A percentile compares a stretch with the other conserved stretches of the same genome.
Conservation (phyloP, 2,329 filamentous ascomycete species). For the Diplodia intermedia region DNA sequence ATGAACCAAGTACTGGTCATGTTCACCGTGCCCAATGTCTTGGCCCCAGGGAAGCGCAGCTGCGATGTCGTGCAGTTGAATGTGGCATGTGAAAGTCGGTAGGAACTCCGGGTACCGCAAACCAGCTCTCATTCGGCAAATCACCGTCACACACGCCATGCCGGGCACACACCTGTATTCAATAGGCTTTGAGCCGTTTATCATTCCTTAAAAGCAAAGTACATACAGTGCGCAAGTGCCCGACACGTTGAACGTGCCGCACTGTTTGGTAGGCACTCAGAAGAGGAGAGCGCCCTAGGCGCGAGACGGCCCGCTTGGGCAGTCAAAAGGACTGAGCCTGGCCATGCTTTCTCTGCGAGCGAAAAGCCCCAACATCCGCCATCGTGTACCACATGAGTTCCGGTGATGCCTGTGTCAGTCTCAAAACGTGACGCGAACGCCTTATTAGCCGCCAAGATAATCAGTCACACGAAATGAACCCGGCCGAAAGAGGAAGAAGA, state of each 20-base stretch:
- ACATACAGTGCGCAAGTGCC: constrained; percentile 8
- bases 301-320: neutral
- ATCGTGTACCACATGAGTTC: constrained; percentile 24
- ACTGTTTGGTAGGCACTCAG: constrained; percentile 8
- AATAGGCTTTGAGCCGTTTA: constrained; percentile 23
- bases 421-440: constrained; percentile 32
- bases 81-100: neutral
- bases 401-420: constrained; percentile 19
- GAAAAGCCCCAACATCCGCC: constrained; percentile 8
- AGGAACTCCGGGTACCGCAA: neutral
- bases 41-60: neutral
- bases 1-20: neutral
- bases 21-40: neutral
- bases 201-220: constrained; percentile 30
- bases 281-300: constrained; percentile 3
- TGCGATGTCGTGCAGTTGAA: neutral
- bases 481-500: constrained; percentile 24
- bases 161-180: constrained; percentile 4
- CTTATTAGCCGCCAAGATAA: constrained; percentile 29
- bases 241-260: constrained; percentile 4
- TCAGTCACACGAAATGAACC: constrained; percentile 22
- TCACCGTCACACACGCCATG: constrained; percentile 8
- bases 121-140: neutral
- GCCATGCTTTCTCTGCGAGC: constrained; percentile 1
- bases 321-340: constrained; percentile 5